A percentile compares a stretch with the other conserved stretches of the same genome.
Conservation (phyloP, 179 eudicot genomes). For the Spinacia oleracea region DNA sequence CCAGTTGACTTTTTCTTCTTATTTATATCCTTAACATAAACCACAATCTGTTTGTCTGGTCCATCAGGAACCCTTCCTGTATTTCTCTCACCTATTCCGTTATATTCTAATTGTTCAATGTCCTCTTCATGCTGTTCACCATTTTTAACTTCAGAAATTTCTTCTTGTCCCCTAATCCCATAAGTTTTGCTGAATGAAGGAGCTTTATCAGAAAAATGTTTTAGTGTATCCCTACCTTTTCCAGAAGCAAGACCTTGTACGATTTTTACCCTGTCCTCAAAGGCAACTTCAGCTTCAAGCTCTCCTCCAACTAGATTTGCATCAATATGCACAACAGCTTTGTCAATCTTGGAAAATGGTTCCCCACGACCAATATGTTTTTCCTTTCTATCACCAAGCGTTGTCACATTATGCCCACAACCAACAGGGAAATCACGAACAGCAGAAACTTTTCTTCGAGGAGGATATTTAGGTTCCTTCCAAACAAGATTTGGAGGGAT, state of each 20-base stretch:
- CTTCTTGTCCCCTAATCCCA: slow-evolving; percentile 17
- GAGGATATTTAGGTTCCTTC: slow-evolving; percentile 29
- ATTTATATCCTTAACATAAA: slow-evolving; percentile 26
- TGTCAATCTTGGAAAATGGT: neutral
- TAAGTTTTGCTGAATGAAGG: neutral
- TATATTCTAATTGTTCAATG: neutral
- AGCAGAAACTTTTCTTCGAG: slow-evolving; percentile 50
- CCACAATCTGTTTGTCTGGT: neutral
- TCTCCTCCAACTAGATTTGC: slow-evolving; percentile 10
- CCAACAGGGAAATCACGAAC: slow-evolving; percentile 76
- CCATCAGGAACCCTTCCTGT: neutral
- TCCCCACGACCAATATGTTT: slow-evolving; percentile 17
- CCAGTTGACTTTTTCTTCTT: slow-evolving; percentile 25
- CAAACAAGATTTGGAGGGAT: slow-evolving; percentile 25
- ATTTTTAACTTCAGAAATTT: slow-evolving; percentile 12
- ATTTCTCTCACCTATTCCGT: slow-evolving; percentile 11
- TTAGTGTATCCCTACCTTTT: slow-evolving; percentile 17
- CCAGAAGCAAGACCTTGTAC: slow-evolving; percentile 18
- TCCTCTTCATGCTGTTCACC: slow-evolving; percentile 10
- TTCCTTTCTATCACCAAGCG: slow-evolving; percentile 13
- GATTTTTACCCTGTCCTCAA: slow-evolving; percentile 18
- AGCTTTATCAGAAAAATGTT: slow-evolving; percentile 20
- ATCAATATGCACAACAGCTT: slow-evolving; percentile 2
- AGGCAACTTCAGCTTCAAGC: slow-evolving; percentile 7
- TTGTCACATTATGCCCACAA: slow-evolving; percentile 56